These are phyloP conservation scores for Ceratobasidium sp. DNA, from an alignment of 1,284 basidiomycete species.

Conservation along the genomic window DNA sequence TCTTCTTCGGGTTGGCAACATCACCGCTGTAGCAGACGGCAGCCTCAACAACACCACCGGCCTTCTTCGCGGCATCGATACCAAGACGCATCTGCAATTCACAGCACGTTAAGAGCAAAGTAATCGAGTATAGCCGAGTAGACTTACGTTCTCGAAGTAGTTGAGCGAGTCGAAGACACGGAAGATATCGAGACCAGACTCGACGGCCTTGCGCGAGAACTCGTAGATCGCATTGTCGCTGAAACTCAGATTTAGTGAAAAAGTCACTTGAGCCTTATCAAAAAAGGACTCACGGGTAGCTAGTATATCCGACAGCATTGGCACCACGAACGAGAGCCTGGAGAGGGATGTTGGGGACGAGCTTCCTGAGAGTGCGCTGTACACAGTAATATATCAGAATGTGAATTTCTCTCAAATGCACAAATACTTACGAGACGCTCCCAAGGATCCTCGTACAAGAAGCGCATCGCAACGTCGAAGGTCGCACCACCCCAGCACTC, in stretches of 20 bases:
- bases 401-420: not conserved
- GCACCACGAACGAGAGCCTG: constrained; percentile 99
- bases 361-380: constrained; percentile 89
- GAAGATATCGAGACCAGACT: constrained; percentile 99
- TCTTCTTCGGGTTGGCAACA: constrained; percentile 93
- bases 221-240: constrained; percentile 99
- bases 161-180: constrained; percentile 99
- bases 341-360: constrained; percentile 98
- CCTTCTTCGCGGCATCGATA: constrained; percentile 99
- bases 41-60: constrained; percentile 97
- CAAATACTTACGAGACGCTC: constrained; percentile 82
- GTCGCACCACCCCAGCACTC: constrained; percentile 99
- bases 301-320: constrained; percentile 99
- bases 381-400: constrained; percentile 29
- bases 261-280: not conserved
- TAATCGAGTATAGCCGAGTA: not conserved
- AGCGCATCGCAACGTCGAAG: constrained; percentile 99
- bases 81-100: constrained; percentile 84
- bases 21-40: constrained; percentile 99
- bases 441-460: constrained; percentile 99
- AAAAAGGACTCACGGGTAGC: constrained; percentile 84
- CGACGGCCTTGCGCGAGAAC: constrained; percentile 97
- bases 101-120: not conserved
- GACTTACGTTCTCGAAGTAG: constrained; percentile 85
- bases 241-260: constrained; percentile 21